A percentile compares a stretch with the other conserved stretches of the same genome.
These are phyloP conservation scores for Hypoxylon lienhwacheense DNA, from an alignment of 495 filamentous ascomycete genomes.

Conservation along the genomic window DNA sequence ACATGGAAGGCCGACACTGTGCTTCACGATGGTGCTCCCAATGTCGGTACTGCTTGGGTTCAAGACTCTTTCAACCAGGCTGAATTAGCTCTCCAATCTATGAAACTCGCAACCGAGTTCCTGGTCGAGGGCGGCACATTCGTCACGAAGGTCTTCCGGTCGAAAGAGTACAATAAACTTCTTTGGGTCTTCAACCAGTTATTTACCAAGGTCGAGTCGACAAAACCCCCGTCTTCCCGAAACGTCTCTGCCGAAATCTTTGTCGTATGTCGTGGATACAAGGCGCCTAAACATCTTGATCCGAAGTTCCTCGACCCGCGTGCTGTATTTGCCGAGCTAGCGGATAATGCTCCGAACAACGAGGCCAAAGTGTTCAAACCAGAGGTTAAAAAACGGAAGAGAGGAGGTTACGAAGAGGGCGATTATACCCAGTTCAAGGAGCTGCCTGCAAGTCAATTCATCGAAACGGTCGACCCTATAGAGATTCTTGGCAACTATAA, in stretches of 20 bases:
- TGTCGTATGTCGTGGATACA: slow-evolving; percentile 90
- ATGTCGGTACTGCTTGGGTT: slow-evolving; percentile 96
- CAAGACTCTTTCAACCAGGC: slow-evolving; percentile 98
- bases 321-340: slow-evolving; percentile 92
- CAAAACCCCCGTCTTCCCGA: slow-evolving; percentile 92
- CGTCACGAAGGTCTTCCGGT: slow-evolving; percentile 96
- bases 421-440: slow-evolving; percentile 93
- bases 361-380: slow-evolving; percentile 98
- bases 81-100: slow-evolving; percentile 84
- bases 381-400: slow-evolving; percentile 92
- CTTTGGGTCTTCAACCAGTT: slow-evolving; percentile 98
- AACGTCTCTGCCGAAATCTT: slow-evolving; percentile 98
- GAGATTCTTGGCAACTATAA: slow-evolving; percentile 90
- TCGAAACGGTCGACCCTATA: slow-evolving; percentile 92
- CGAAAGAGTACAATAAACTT: slow-evolving; percentile 95
- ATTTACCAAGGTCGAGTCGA: slow-evolving; percentile 91
- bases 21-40: slow-evolving; percentile 97
- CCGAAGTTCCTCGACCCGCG: slow-evolving; percentile 89
- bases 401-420: slow-evolving; percentile 96
- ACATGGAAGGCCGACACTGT: slow-evolving; percentile 97
- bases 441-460: slow-evolving; percentile 83
- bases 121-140: slow-evolving; percentile 87
- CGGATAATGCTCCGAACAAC: slow-evolving; percentile 86
- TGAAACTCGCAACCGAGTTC: slow-evolving; percentile 95
- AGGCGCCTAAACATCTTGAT: slow-evolving; percentile 87